These are phyloP conservation scores for Penicillium paxilli DNA, from an alignment of 495 filamentous ascomycete species.

Conservation along the genomic window DNA sequence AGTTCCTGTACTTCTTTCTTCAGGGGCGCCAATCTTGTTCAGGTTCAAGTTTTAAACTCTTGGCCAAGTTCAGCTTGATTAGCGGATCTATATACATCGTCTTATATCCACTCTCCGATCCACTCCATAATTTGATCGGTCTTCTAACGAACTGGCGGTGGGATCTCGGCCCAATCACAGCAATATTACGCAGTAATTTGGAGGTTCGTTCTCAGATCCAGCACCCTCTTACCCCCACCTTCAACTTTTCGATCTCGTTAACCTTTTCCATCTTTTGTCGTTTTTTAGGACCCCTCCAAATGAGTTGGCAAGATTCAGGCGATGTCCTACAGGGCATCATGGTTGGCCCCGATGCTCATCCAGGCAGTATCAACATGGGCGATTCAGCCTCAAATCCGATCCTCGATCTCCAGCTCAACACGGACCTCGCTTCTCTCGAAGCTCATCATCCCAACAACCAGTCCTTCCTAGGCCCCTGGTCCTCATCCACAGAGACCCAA, in stretches of 20 bases:
- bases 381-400: slow-evolving; percentile 26
- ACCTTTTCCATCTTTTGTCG: background rate
- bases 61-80: background rate
- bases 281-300: slow-evolving; percentile 10
- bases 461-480: slow-evolving; percentile 23
- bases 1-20: no score
- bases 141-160: background rate
- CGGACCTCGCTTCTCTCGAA: slow-evolving; percentile 22
- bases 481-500: slow-evolving; percentile 18
- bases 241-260: background rate
- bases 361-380: background rate
- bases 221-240: background rate
- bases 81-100: background rate
- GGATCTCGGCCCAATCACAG: background rate
- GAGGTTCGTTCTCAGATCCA: background rate
- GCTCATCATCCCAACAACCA: slow-evolving; percentile 11
- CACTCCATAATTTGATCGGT: background rate
- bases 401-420: slow-evolving; percentile 30
- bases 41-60: background rate
- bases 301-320: slow-evolving; percentile 29
- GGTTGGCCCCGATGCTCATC: slow-evolving; percentile 17
- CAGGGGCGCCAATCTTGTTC: no score
- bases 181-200: background rate
- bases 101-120: background rate
- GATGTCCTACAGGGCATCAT: slow-evolving; percentile 43